Conservation (phyloP, 441 rosid genomes). For the Adansonia gregorii region DNA sequence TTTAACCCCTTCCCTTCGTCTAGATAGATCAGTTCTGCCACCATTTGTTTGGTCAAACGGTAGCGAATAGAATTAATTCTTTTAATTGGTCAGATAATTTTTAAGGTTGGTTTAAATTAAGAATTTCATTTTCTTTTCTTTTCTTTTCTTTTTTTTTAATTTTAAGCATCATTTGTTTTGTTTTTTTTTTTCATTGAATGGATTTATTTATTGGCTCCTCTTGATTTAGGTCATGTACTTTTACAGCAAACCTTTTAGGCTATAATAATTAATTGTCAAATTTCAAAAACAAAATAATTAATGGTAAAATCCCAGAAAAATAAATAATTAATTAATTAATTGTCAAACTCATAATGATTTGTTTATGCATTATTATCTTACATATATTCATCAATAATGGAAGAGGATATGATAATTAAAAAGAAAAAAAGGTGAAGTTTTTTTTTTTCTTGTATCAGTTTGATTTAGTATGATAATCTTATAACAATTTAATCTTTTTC, state of each 20-base stretch:
- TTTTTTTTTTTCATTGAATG: not conserved
- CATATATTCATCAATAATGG: too few relatives aligned
- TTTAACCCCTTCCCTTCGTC: too few relatives aligned
- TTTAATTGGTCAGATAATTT: not conserved
- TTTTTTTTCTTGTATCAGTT: not conserved
- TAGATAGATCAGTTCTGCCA: not conserved
- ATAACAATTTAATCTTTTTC: not conserved
- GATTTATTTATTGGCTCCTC: not conserved
- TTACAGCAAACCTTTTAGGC: not conserved
- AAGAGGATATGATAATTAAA: not conserved
- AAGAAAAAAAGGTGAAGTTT: not conserved
- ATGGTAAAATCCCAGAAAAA: too few relatives aligned
- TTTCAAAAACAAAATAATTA: too few relatives aligned
- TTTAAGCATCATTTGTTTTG: not conserved
- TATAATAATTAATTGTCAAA: not conserved
- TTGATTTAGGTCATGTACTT: not conserved
- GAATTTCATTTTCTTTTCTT: not conserved
- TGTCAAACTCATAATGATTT: not conserved
- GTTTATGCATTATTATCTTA: not conserved
- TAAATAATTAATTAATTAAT: not conserved
- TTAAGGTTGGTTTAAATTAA: not conserved
- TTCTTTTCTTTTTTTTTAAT: not conserved
- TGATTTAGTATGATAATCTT: not conserved
- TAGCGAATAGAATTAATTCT: not conserved
- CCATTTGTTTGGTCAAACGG: slow-evolving; percentile 8